phyloP scores from a whole-genome alignment of 495 filamentous ascomycete species.

The Neurospora sp. region DNA sequence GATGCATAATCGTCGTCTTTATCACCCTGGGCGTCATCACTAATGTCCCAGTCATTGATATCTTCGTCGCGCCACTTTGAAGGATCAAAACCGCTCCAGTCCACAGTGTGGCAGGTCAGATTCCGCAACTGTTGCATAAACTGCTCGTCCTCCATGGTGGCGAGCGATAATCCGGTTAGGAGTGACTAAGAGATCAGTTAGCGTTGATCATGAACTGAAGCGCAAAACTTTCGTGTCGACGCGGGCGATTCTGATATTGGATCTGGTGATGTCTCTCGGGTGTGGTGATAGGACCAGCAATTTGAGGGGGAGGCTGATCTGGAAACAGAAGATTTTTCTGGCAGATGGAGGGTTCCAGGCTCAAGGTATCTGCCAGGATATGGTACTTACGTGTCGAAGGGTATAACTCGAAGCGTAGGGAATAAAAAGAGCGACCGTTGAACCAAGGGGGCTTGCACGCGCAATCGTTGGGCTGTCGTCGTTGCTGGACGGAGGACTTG shows the following conservation, averaged over 20 bases:
- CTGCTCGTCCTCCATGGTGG: conserved; percentile 3
- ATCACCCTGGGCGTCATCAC: neutral
- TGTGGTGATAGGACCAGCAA: neutral
- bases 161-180: neutral
- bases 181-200: neutral
- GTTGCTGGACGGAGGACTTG: neutral
- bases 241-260: neutral
- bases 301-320: neutral
- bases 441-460: neutral
- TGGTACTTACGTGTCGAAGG: neutral
- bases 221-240: neutral
- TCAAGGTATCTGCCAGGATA: neutral
- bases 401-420: neutral
- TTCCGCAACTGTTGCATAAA: conserved; percentile 4
- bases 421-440: neutral
- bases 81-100: conserved; percentile 12
- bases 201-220: neutral
- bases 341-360: neutral
- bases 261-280: neutral
- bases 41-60: neutral
- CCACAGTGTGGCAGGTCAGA: conserved; percentile 4
- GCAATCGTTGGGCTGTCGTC: neutral
- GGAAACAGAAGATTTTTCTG: neutral
- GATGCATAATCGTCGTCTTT: conserved; percentile 1
- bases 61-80: conserved; percentile 3